Evolutionary conservation across 2,329 filamentous ascomycete genomes (phyloP).

Genomic region (Coniochaeta sp.): DNA sequence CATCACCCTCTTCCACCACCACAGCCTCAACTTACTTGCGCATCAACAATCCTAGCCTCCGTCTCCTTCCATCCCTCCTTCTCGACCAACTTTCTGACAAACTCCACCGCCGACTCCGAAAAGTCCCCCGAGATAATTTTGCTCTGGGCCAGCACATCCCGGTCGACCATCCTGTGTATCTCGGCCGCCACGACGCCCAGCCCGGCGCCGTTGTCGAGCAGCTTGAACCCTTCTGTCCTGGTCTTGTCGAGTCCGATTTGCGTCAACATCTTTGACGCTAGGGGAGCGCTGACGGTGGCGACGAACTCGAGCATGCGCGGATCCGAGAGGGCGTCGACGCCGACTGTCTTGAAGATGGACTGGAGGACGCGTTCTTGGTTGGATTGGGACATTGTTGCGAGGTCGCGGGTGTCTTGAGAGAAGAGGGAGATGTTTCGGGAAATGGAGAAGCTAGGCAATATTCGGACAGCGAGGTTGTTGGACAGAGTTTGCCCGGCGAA

Average conservation of each 20-base stretch:
- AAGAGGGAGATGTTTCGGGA: no score
- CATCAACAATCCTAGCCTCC: conserved; percentile 36
- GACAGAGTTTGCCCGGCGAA: no score
- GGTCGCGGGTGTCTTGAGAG: neutral
- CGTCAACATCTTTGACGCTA: conserved; percentile 17
- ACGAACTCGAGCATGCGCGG: conserved; percentile 5
- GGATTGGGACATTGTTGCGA: neutral
- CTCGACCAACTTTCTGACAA: conserved; percentile 29
- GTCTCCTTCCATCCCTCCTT: conserved; percentile 38
- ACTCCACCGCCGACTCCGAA: conserved; percentile 32
- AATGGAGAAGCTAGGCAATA: no score
- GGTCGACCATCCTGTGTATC: conserved; percentile 31
- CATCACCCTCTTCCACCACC: neutral
- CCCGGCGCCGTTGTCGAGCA: conserved; percentile 49
- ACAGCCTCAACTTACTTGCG: conserved; percentile 26
- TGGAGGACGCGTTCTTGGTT: conserved; percentile 5
- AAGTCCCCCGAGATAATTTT: conserved; percentile 43
- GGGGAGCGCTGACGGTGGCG: conserved; percentile 13
- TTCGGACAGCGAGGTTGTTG: no score
- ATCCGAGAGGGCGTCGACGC: conserved; percentile 4
- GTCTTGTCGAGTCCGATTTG: conserved; percentile 22
- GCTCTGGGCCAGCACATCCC: conserved; percentile 31
- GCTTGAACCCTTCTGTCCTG: conserved; percentile 21
- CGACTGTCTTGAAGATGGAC: conserved; percentile 1
- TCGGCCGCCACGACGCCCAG: conserved; percentile 40